Evolutionary conservation across 208 protist genomes (phyloP), one percentile per base, ranked within the genome.

Genomic region (Trypanosoma boissoni): DNA sequence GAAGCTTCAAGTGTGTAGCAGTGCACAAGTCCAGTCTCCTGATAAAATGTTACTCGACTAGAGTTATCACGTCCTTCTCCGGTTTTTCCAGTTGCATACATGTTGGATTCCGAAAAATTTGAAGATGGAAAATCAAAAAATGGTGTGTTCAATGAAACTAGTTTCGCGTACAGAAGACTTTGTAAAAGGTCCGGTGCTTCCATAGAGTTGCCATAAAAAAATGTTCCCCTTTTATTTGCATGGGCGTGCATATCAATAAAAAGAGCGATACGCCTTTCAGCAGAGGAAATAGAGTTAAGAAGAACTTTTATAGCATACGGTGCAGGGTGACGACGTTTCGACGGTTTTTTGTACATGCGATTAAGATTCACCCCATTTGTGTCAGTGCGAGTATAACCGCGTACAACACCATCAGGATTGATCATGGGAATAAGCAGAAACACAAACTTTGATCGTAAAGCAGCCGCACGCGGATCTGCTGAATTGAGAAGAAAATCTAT

Each of bases 181-280:
- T 95, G 74, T 26, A 95, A 60, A 63, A 94, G 78, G 24, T 76
- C 69, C 21, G 55, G 58, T 2, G 75, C 59, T 18, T 74, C 48
- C 72, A 97, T 82, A 29, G 70, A 74, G 64, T 98, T 98, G 48
- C 94, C 96, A 62, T 96, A 98, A 29, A 98, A 89, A 72, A 98
- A 98, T 34, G 81, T 86, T 39, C 96, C 94, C 20, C 87, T 60
- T 54, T 94, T 92, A 71, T 88, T 97, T 23, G 96, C 91, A 72
- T 98, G 96, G 1, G 89, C 94, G 68, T 98, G 96, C 72, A 97
- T 92, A 68, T 98, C 96, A 29, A 98, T 69, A 71, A 86, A 97
- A 37, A 96, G 59, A 6, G 74, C 58, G 4, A 97, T 66, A 27
- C 61, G 53, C 21, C 51, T 53, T 29, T 74, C 77, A 42, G 55